Conservation (phyloP, 257 asterid species). For the Paulownia fortunei region DNA sequence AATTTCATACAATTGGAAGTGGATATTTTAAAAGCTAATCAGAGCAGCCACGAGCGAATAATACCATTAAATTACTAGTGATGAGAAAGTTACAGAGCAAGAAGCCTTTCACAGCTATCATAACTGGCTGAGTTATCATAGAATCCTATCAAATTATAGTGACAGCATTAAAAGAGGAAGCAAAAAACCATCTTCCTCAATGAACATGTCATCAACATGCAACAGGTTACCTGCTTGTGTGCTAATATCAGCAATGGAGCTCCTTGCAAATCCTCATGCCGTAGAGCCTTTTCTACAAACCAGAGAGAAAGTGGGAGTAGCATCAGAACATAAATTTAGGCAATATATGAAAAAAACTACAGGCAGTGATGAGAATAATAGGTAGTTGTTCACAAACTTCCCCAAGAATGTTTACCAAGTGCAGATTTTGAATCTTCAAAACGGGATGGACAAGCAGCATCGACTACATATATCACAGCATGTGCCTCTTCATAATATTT, state of each 20-base stretch:
- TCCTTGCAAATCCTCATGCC: slow-evolving; percentile 90
- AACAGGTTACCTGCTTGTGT: slow-evolving; percentile 70
- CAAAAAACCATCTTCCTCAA: neutral
- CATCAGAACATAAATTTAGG: neutral
- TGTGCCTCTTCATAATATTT: slow-evolving; percentile 94
- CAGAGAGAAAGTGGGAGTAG: slow-evolving; percentile 20
- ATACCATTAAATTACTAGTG: neutral
- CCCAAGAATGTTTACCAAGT: slow-evolving; percentile 65
- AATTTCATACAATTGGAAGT: neutral
- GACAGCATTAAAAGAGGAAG: too few relatives aligned
- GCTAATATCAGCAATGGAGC: slow-evolving; percentile 85
- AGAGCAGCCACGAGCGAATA: neutral
- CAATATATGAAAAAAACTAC: neutral
- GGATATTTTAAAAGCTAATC: neutral
- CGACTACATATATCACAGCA: slow-evolving; percentile 79
- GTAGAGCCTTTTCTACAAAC: slow-evolving; percentile 75
- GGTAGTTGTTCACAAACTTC: neutral
- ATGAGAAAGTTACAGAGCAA: slow-evolving; percentile 13
- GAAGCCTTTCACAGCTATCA: neutral
- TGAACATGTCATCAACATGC: neutral
- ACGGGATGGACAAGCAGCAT: slow-evolving; percentile 79
- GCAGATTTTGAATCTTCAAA: slow-evolving; percentile 91
- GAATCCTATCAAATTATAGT: neutral
- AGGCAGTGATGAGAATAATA: neutral
- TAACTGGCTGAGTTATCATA: neutral